A percentile compares a stretch with the other conserved stretches of the same genome.
Conservation (phyloP, 164 flowering plant genomes). For the Tinospora cordifolia region DNA sequence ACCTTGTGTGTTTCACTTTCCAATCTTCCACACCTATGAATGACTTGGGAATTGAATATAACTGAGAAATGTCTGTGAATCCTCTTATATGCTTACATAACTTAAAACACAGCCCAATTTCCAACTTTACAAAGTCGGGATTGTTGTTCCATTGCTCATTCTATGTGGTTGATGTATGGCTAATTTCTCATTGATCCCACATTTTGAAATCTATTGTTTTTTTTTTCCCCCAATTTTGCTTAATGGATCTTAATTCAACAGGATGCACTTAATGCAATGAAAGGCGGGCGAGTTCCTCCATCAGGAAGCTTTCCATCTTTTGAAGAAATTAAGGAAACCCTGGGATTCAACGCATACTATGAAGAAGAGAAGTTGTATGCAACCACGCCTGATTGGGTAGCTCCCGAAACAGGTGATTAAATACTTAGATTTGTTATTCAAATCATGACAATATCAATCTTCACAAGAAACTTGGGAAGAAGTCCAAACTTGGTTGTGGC, state of each 20-base stretch:
- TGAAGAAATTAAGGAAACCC: slow-evolving; percentile 75
- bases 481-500: not conserved
- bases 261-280: slow-evolving; percentile 82
- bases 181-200: not conserved
- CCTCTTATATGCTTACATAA: not conserved
- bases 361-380: slow-evolving; percentile 83
- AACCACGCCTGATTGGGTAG: slow-evolving; percentile 22
- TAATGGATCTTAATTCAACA: slow-evolving; percentile 20
- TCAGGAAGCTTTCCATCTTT: slow-evolving; percentile 92
- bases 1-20: not conserved
- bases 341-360: slow-evolving; percentile 77
- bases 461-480: too few species aligned
- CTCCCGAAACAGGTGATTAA: slow-evolving; percentile 24
- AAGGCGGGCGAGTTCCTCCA: slow-evolving; percentile 80
- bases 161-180: not conserved
- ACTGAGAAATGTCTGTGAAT: not conserved
- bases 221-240: not conserved
- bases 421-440: not conserved
- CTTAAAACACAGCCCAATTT: not conserved
- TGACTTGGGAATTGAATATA: not conserved
- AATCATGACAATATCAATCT: not conserved
- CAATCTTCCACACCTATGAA: not conserved
- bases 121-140: not conserved
- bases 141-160: not conserved
- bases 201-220: not conserved